Conservation (phyloP, 495 filamentous ascomycete species). For the Pyronema omphalodes region DNA sequence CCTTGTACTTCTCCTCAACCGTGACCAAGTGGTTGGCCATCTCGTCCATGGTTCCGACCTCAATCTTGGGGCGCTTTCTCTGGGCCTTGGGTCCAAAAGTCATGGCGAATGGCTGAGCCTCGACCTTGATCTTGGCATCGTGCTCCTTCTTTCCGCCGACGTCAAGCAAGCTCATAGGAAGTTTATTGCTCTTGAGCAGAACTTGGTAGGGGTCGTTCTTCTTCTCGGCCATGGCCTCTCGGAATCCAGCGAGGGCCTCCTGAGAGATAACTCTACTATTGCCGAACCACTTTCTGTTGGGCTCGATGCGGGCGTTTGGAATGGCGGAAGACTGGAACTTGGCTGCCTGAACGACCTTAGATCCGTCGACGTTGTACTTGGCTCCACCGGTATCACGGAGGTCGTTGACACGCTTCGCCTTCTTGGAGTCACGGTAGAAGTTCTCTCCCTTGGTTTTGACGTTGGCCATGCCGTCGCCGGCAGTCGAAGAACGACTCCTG, state of each 20-base stretch:
- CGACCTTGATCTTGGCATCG: constrained; percentile 82
- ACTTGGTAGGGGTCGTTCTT: constrained; percentile 81
- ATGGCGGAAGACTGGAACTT: constrained; percentile 61
- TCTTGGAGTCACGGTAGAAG: constrained; percentile 81
- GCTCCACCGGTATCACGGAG: constrained; percentile 54
- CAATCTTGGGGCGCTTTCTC: constrained; percentile 76
- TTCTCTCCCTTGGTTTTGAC: constrained; percentile 91
- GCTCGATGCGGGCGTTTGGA: constrained; percentile 77
- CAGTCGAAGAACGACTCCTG: constrained; percentile 53
- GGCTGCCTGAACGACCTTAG: constrained; percentile 59
- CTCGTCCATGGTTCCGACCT: constrained; percentile 59
- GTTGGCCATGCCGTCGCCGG: constrained; percentile 68
- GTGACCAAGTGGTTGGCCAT: constrained; percentile 59
- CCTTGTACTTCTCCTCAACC: constrained; percentile 60
- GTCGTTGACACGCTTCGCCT: constrained; percentile 69
- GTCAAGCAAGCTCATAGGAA: constrained; percentile 43
- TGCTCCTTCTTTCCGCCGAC: constrained; percentile 64
- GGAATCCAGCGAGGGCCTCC: constrained; percentile 57
- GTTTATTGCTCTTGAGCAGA: constrained; percentile 82
- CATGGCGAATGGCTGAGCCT: constrained; percentile 66
- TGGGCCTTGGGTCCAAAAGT: constrained; percentile 89
- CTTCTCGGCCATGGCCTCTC: constrained; percentile 80
- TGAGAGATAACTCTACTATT: constrained; percentile 52
- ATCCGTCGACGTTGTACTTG: constrained; percentile 8
- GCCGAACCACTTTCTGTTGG: constrained; percentile 77